phyloP scores from a whole-genome alignment of 2,329 filamentous ascomycete genomes.

The Aaosphaeria arxii region DNA sequence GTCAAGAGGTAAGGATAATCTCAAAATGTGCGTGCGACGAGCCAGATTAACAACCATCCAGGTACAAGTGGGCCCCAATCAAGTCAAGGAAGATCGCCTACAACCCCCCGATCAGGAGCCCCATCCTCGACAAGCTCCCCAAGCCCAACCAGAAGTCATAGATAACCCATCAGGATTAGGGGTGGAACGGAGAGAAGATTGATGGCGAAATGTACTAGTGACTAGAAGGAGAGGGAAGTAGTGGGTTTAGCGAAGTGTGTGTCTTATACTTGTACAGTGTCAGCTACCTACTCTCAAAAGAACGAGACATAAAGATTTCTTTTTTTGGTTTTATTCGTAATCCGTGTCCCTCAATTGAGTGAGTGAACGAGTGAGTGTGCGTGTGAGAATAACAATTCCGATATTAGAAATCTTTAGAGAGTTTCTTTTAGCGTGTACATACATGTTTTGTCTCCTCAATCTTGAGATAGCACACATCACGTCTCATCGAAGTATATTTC shows the following conservation, averaged over 20 bases:
- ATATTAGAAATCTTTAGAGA: too few relatives aligned
- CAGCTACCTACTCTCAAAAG: conserved; percentile 32
- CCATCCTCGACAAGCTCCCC: conserved; percentile 25
- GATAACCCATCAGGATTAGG: conserved; percentile 14
- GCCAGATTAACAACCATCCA: conserved; percentile 14
- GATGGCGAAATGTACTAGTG: conserved; percentile 5
- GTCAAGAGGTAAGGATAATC: conserved; percentile 69
- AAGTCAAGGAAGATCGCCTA: conserved; percentile 95
- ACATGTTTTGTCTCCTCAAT: too few relatives aligned
- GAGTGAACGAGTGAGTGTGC: too few relatives aligned
- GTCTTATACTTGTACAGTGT: conserved; percentile 41
- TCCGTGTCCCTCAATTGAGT: too few relatives aligned
- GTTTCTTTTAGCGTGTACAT: too few relatives aligned
- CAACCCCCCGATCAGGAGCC: conserved; percentile 60
- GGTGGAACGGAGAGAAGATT: conserved; percentile 11
- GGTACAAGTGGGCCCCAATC: conserved; percentile 95
- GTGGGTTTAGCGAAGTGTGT: conserved; percentile 10
- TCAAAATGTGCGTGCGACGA: not conserved
- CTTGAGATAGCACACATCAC: too few relatives aligned
- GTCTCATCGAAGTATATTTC: too few relatives aligned
- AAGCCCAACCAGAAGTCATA: conserved; percentile 35
- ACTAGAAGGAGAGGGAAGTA: not conserved
- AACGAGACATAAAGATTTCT: conserved; percentile 23
- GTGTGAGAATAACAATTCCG: too few relatives aligned
- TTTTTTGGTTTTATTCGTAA: conserved; percentile 8